These are phyloP conservation scores for Pseudognaphalium luteoalbum DNA, from an alignment of 129 eudicot species.

Conservation along the genomic window DNA sequence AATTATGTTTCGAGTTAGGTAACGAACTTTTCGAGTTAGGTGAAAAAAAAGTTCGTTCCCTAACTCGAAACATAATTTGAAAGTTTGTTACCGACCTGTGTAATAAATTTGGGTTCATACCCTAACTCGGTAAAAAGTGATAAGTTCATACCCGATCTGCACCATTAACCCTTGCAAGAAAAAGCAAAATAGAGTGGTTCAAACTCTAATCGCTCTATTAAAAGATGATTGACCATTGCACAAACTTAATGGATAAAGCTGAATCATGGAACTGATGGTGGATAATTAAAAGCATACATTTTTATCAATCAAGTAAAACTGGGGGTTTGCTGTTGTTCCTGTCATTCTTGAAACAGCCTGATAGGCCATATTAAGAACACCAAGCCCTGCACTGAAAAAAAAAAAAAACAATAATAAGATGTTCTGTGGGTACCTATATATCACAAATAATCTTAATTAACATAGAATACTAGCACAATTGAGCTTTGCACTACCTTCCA, in stretches of 20 bases:
- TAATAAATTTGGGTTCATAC: too few relatives aligned
- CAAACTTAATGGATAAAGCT: neutral
- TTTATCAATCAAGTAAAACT: slow-evolving; percentile 93
- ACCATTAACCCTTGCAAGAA: too few relatives aligned
- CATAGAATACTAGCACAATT: neutral
- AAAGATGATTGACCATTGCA: slow-evolving; percentile 11
- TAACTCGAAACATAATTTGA: too few relatives aligned
- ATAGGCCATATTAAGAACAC: slow-evolving; percentile 90
- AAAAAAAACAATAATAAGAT: slow-evolving; percentile 21
- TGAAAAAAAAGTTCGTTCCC: too few relatives aligned
- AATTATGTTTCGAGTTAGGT: too few relatives aligned
- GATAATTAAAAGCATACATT: slow-evolving; percentile 50
- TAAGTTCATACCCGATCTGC: too few relatives aligned
- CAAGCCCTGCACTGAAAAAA: slow-evolving; percentile 98
- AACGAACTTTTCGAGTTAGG: too few relatives aligned
- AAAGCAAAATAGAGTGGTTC: neutral
- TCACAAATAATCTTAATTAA: slow-evolving; percentile 1
- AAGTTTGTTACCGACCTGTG: too few relatives aligned
- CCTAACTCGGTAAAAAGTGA: too few relatives aligned
- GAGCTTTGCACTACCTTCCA: slow-evolving; percentile 66
- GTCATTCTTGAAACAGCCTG: slow-evolving; percentile 85
- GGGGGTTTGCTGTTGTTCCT: slow-evolving; percentile 77
- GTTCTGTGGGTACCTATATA: slow-evolving; percentile 1
- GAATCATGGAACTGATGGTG: neutral
- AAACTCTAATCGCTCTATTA: neutral